Percentiles rank a stretch among this genome's conserved stretches.
phyloP scores from a whole-genome alignment of 257 asterid species.

The Echites panduratus region DNA sequence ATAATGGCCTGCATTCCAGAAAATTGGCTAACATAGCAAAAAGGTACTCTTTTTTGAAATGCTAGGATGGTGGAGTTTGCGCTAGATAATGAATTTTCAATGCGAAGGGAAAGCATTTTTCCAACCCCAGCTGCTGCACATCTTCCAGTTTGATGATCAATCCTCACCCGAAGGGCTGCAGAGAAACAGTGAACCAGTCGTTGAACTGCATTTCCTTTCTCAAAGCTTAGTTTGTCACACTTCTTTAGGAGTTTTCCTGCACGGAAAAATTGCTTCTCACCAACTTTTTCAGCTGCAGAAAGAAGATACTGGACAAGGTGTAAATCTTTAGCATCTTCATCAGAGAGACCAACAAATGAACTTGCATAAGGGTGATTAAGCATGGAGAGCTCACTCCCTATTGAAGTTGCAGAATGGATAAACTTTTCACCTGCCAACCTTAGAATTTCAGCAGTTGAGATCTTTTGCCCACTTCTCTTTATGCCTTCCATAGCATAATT shows the following conservation, averaged over 20 bases:
- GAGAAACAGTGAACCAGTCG: constrained; percentile 26
- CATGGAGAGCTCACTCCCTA: constrained; percentile 4
- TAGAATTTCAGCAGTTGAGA: constrained; percentile 29
- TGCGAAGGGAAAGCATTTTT: background rate
- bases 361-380: constrained; percentile 25
- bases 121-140: constrained; percentile 9
- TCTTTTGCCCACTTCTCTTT: background rate
- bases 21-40: constrained; percentile 41
- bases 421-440: constrained; percentile 48
- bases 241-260: constrained; percentile 24
- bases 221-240: constrained; percentile 26
- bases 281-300: constrained; percentile 44
- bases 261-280: constrained; percentile 26
- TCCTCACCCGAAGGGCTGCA: constrained; percentile 26
- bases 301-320: constrained; percentile 46
- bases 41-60: constrained; percentile 35
- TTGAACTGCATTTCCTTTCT: constrained; percentile 28
- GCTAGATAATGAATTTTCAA: constrained; percentile 9
- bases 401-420: constrained; percentile 26
- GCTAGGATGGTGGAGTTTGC: constrained; percentile 14
- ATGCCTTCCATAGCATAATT: background rate
- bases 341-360: constrained; percentile 24
- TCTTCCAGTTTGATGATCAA: constrained; percentile 25
- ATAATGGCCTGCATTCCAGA: constrained; percentile 48
- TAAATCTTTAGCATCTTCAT: constrained; percentile 34